Conservation (phyloP, 2,329 filamentous ascomycete genomes). For the Trichoderma afroharzianum region DNA sequence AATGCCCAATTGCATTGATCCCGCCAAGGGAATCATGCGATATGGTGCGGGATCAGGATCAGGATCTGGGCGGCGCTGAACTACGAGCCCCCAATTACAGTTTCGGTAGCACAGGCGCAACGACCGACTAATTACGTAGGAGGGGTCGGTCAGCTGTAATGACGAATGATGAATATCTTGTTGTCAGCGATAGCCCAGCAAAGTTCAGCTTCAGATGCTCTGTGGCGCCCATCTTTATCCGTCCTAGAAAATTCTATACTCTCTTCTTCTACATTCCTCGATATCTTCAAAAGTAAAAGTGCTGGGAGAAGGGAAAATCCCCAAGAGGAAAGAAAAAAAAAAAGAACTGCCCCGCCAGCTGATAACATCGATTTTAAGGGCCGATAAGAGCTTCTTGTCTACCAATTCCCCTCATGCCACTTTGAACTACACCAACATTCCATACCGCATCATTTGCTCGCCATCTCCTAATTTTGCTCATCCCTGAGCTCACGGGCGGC, state of each 20-base stretch:
- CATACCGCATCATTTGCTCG: neutral
- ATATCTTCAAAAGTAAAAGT: neutral
- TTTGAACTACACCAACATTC: constrained; percentile 7
- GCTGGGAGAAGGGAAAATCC: neutral
- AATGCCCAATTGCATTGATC: neutral
- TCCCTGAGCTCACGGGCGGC: constrained; percentile 6
- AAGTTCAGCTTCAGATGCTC: neutral
- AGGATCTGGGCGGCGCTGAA: neutral
- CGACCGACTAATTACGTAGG: constrained; percentile 7
- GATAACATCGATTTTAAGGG: constrained; percentile 9
- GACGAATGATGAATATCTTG: constrained; percentile 3
- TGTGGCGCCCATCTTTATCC: neutral
- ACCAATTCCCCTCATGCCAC: constrained; percentile 13
- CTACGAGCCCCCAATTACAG: neutral
- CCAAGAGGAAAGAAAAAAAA: neutral
- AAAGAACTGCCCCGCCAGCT: constrained; percentile 17
- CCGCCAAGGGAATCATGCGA: neutral
- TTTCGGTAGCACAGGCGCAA: neutral
- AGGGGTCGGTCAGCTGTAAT: constrained; percentile 8
- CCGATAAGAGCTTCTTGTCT: constrained; percentile 20
- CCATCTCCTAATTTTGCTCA: constrained; percentile 10
- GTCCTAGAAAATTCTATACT: neutral
- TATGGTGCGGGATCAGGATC: neutral
- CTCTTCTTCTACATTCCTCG: neutral
- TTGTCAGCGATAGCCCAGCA: neutral